A percentile compares a stretch with the other conserved stretches of the same genome.
Evolutionary conservation across 2,329 filamentous ascomycete genomes (phyloP).

Genomic region (Fusarium abutilonis): DNA sequence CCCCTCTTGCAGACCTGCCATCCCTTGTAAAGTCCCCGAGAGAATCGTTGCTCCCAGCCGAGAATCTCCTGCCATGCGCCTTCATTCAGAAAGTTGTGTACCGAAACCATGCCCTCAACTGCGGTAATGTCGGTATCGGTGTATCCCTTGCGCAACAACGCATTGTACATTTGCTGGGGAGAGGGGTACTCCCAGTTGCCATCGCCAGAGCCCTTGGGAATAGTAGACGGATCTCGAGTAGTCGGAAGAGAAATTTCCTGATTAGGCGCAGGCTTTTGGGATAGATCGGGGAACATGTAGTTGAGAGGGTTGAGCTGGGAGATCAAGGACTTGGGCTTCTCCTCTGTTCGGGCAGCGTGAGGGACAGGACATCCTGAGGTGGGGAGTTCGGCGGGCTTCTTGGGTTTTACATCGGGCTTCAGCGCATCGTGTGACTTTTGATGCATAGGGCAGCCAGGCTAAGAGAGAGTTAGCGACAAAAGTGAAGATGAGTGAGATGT

Average conservation of each 20-base stretch:
- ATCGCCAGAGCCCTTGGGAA: conserved; percentile 82
- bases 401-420: conserved; percentile 45
- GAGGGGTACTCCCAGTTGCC: conserved; percentile 98
- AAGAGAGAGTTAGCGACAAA: conserved; percentile 36
- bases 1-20: conserved; percentile 80
- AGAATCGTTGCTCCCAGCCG: conserved; percentile 90
- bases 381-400: conserved; percentile 39
- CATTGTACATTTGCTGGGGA: conserved; percentile 99
- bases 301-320: conserved; percentile 78
- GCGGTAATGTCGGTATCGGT: conserved; percentile 92
- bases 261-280: conserved; percentile 77
- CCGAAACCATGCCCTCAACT: conserved; percentile 95
- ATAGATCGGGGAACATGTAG: conserved; percentile 92
- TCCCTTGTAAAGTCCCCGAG: conserved; percentile 74
- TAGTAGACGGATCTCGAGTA: conserved; percentile 84
- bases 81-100: conserved; percentile 98
- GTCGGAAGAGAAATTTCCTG: conserved; percentile 81
- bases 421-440: conserved; percentile 62
- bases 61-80: conserved; percentile 96
- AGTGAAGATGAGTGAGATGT: background rate
- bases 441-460: conserved; percentile 69
- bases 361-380: conserved; percentile 55
- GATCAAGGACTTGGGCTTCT: conserved; percentile 58
- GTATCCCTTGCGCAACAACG: conserved; percentile 93
- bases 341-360: conserved; percentile 49